A percentile compares a stretch with the other conserved stretches of the same genome.
phyloP scores from a whole-genome alignment of 441 rosid species.

The Omphalea diandra region DNA sequence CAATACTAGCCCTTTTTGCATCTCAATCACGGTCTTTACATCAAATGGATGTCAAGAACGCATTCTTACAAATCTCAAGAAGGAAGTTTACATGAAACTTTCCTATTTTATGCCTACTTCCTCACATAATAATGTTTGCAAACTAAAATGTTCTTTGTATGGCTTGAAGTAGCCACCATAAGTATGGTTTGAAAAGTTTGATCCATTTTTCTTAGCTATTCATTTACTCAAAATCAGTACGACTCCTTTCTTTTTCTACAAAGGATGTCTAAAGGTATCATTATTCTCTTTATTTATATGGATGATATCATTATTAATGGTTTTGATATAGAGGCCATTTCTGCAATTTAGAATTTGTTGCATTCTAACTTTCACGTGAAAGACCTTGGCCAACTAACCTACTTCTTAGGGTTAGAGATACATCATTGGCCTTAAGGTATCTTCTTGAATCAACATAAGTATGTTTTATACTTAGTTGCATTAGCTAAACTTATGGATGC shows the following conservation, averaged over 20 bases:
- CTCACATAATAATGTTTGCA: not conserved
- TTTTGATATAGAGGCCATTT: no score
- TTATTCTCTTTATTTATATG: not conserved
- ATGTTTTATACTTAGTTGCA: not conserved
- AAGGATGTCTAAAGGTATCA: not conserved
- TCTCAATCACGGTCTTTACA: not conserved
- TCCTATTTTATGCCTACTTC: not conserved
- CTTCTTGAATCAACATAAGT: no score
- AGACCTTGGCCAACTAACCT: no score
- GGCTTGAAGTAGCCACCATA: no score
- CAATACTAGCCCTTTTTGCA: not conserved
- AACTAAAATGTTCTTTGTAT: no score
- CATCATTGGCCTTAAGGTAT: no score
- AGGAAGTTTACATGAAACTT: no score
- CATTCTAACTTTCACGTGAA: not conserved
- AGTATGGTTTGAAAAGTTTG: not conserved
- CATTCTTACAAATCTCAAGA: not conserved
- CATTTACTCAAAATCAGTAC: not conserved
- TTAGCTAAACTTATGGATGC: not conserved
- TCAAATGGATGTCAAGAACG: no score
- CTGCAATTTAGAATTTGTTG: not conserved
- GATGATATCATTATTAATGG: no score
- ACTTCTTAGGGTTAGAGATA: no score
- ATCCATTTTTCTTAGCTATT: not conserved
- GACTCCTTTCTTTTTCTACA: not conserved